Base-by-base conservation (phyloP, 768 basidiomycete genomes). In the Leccinum subtestaceum region DNA sequence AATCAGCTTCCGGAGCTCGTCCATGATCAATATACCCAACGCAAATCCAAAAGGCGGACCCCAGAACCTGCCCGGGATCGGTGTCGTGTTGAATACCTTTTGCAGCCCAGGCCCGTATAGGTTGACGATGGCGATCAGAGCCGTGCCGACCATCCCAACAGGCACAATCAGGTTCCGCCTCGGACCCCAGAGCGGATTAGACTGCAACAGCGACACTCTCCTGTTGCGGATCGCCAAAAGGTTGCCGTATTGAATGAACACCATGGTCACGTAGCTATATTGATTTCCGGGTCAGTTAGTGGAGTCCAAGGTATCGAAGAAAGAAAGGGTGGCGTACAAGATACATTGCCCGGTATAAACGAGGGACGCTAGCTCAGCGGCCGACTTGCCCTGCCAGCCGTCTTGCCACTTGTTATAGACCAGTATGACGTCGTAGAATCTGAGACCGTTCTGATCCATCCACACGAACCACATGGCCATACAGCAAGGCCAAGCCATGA, bases 1-100 rank as follows among this genome's bases (percentile, higher is more conserved):
- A 38, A 80, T 63, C 54, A 78, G 60, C 68, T 81, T 81, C 53
- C 81, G 71, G 17, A 73, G 47, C 63, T 82, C 80, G 58, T 82
- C 81, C 69, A 81, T 70, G 0, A 67, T 62, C 60, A 82, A 61
- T 17, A 81, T 76, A 0, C 74, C 77, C 10, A 76, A 19, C 29
- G 78, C 80, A 52, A 81, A 78, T 0, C 67, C 55, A 51, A 80
- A 73, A 0, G 80, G 78, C 21, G 78, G 59, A 5, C 75, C 71
- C 79, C 80, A 81, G 62, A 77, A 81, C 67, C 77, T 75, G 34
- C 73, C 69, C 3, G 77, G 78, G 17, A 80, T 77, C 0, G 78
- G 75, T 11, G 74, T 65, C 15, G 76, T 81, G 6, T 53, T 52
- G 58, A 63, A 63, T 23, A 67, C 47, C 0, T 13, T 21, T 31